Percentiles rank a stretch among this genome's conserved stretches.
Conservation (phyloP, 1,284 basidiomycete genomes). For the Leucoagaricus sp. region DNA sequence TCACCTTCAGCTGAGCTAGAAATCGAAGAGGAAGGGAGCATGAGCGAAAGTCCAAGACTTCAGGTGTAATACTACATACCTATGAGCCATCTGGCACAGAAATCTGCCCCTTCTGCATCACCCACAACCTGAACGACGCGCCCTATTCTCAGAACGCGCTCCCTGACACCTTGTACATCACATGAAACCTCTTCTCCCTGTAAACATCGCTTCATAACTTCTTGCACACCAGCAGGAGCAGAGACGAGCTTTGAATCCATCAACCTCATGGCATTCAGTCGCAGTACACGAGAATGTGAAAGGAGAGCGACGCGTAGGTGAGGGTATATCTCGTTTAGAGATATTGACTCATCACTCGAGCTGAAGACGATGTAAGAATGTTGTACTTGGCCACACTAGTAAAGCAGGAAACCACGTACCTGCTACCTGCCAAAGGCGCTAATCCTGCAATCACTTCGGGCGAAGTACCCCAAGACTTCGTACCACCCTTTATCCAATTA, state of each 20-base stretch:
- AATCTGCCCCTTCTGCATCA: slow-evolving; percentile 53
- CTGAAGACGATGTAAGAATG: slow-evolving; percentile 16
- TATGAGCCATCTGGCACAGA: slow-evolving; percentile 66
- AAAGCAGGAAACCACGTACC: slow-evolving; percentile 35
- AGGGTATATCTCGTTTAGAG: slow-evolving; percentile 50
- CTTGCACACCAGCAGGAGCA: slow-evolving; percentile 45
- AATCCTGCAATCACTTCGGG: slow-evolving; percentile 57
- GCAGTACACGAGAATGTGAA: slow-evolving; percentile 59
- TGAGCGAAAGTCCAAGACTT: no score
- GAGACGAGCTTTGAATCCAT: slow-evolving; percentile 49
- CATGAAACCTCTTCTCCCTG: slow-evolving; percentile 76
- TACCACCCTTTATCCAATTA: slow-evolving; percentile 46
- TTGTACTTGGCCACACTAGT: no score
- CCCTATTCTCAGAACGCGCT: slow-evolving; percentile 75
- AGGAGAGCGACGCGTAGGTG: slow-evolving; percentile 47
- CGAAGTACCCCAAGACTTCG: slow-evolving; percentile 59
- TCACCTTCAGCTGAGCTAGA: slow-evolving; percentile 87
- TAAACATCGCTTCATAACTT: slow-evolving; percentile 65
- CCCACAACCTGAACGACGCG: slow-evolving; percentile 57
- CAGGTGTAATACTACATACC: no score
- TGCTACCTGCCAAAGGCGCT: slow-evolving; percentile 48
- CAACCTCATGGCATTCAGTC: slow-evolving; percentile 57
- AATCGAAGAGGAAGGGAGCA: no score
- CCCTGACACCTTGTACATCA: slow-evolving; percentile 78
- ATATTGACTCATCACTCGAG: slow-evolving; percentile 22